A percentile compares a stretch with the other conserved stretches of the same genome.
phyloP scores from a whole-genome alignment of 768 basidiomycete species.

The Trametes sanguinea region DNA sequence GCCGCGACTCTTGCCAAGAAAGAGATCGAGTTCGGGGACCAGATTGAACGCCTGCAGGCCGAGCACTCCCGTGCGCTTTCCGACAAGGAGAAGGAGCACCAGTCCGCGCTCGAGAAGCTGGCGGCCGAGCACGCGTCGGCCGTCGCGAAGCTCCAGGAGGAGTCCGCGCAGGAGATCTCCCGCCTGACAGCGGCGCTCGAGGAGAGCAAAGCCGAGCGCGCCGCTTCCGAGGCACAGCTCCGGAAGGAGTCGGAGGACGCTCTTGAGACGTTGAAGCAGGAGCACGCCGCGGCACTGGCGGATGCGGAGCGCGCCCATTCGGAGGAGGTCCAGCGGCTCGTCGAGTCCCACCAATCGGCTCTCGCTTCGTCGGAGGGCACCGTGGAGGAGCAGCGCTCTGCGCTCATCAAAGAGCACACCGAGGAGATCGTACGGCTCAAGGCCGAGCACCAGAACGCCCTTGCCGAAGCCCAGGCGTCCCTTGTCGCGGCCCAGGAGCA shows the following conservation, averaged over 20 bases:
- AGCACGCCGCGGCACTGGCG: conserved; percentile 53
- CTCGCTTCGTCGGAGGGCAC: conserved; percentile 34
- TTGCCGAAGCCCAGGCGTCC: conserved; percentile 32
- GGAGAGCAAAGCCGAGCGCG: conserved; percentile 47
- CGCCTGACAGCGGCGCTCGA: conserved; percentile 46
- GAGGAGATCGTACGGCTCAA: conserved; percentile 37
- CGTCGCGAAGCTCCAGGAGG: conserved; percentile 55
- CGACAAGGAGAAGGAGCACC: conserved; percentile 60
- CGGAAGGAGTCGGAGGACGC: conserved; percentile 52
- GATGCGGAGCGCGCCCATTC: conserved; percentile 59
- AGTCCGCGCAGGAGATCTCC: conserved; percentile 54
- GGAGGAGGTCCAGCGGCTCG: conserved; percentile 52
- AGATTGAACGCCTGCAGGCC: conserved; percentile 56
- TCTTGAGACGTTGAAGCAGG: conserved; percentile 37
- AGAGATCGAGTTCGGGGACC: conserved; percentile 63
- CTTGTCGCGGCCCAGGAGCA: conserved; percentile 34
- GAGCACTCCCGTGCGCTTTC: conserved; percentile 58
- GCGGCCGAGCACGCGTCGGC: conserved; percentile 57
- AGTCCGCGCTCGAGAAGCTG: conserved; percentile 55
- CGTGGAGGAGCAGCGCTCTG: conserved; percentile 39
- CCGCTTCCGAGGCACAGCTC: conserved; percentile 38
- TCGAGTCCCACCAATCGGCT: conserved; percentile 47
- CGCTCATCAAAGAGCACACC: conserved; percentile 44
- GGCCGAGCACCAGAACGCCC: conserved; percentile 46
- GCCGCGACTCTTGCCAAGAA: conserved; percentile 58